These are phyloP conservation scores for Apiospora arundinis DNA, from an alignment of 2,329 filamentous ascomycete genomes.

Conservation along the genomic window DNA sequence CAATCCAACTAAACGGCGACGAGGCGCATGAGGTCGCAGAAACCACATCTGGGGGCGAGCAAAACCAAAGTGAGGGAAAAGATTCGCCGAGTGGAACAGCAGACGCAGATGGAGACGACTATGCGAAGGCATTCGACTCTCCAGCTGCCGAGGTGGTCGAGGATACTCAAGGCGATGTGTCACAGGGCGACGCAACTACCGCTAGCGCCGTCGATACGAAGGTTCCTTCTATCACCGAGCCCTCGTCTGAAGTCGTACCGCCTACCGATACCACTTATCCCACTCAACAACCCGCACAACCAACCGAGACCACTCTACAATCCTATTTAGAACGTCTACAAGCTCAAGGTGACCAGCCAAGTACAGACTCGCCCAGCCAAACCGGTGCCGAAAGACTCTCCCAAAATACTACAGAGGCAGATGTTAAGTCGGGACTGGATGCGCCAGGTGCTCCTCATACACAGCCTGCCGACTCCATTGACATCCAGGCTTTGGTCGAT, in stretches of 20 bases:
- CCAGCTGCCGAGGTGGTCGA: slow-evolving; percentile 45
- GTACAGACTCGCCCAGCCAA: neutral
- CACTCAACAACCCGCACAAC: neutral
- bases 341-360: neutral
- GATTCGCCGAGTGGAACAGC: slow-evolving; percentile 18
- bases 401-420: slow-evolving; percentile 39
- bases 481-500: slow-evolving; percentile 38
- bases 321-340: neutral
- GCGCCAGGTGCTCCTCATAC: neutral
- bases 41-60: neutral
- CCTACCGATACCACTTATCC: neutral
- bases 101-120: slow-evolving; percentile 52
- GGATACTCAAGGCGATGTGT: slow-evolving; percentile 48
- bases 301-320: neutral
- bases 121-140: slow-evolving; percentile 59
- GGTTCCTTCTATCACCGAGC: slow-evolving; percentile 27
- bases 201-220: slow-evolving; percentile 30
- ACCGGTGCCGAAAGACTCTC: neutral
- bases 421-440: slow-evolving; percentile 33
- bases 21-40: slow-evolving; percentile 24
- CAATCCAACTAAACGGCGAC: slow-evolving; percentile 33
- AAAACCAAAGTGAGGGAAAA: neutral
- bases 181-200: slow-evolving; percentile 41
- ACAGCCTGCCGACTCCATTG: slow-evolving; percentile 29
- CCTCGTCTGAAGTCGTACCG: slow-evolving; percentile 26